phyloP scores from a whole-genome alignment of 805 yeast species.

The Candida piceae region DNA sequence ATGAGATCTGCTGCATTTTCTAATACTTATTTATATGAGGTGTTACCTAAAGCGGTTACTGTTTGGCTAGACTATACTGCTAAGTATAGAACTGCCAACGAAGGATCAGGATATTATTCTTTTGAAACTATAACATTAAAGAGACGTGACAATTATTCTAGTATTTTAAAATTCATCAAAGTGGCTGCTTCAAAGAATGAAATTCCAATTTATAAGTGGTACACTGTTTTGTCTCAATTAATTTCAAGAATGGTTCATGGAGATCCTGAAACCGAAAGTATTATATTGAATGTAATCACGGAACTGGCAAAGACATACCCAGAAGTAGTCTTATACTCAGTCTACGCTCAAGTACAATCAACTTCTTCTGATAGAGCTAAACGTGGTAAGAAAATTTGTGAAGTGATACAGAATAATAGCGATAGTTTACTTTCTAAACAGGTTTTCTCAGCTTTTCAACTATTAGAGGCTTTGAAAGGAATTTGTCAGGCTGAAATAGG shows the following conservation, averaged over 20 bases:
- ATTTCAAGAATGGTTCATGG: conserved; percentile 72
- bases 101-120: conserved; percentile 21
- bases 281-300: conserved; percentile 54
- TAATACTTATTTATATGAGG: conserved; percentile 66
- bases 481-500: conserved; percentile 39
- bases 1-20: conserved; percentile 58
- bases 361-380: conserved; percentile 39
- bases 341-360: conserved; percentile 66
- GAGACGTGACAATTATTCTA: conserved; percentile 35
- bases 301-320: conserved; percentile 65
- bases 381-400: conserved; percentile 43
- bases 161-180: conserved; percentile 45
- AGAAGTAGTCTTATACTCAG: conserved; percentile 79
- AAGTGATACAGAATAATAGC: conserved; percentile 22
- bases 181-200: conserved; percentile 33
- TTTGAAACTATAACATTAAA: conserved; percentile 22
- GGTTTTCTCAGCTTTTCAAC: conserved; percentile 26
- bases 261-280: conserved; percentile 48
- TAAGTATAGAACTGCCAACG: conserved; percentile 25
- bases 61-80: conserved; percentile 81
- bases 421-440: conserved; percentile 14
- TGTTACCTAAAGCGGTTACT: conserved; percentile 84
- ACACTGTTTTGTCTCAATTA: conserved; percentile 79
- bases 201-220: conserved; percentile 63
- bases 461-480: conserved; percentile 38